Evolutionary conservation across 495 filamentous ascomycete genomes (phyloP).

Genomic region (Hyphodiscus hymeniophilus): DNA sequence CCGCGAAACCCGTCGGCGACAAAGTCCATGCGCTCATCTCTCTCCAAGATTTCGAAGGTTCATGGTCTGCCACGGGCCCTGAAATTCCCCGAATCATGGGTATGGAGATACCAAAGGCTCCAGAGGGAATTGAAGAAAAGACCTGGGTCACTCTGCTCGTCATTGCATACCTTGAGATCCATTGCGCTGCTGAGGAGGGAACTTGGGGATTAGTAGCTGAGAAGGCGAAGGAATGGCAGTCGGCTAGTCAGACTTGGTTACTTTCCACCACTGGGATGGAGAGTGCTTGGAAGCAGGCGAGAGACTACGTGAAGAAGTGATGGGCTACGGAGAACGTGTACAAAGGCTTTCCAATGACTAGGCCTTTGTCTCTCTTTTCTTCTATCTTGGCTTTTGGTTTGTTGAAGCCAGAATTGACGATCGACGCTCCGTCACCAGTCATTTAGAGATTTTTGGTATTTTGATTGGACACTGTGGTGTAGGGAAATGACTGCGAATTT

Average conservation of each 20-base stretch:
- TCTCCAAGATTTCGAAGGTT: constrained; percentile 44
- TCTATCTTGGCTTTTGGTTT: no score
- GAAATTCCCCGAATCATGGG: constrained; percentile 18
- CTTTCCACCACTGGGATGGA: constrained; percentile 1
- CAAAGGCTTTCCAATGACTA: no score
- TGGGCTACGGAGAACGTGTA: no score
- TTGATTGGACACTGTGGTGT: no score
- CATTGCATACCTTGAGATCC: constrained; percentile 38
- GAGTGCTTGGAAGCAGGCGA: constrained; percentile 1
- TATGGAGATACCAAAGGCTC: constrained; percentile 11
- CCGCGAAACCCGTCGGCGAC: not conserved
- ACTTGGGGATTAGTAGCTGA: constrained; percentile 23
- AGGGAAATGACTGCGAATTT: no score
- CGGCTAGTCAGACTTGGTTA: not conserved
- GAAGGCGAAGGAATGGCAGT: constrained; percentile 31
- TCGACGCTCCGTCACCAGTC: no score
- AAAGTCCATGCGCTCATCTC: constrained; percentile 28
- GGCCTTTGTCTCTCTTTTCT: no score
- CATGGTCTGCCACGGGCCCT: constrained; percentile 27
- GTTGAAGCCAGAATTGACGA: no score
- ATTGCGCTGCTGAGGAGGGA: constrained; percentile 28
- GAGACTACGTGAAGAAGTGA: no score
- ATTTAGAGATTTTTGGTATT: no score
- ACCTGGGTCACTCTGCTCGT: constrained; percentile 40
- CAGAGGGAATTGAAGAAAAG: constrained; percentile 8